These are phyloP conservation scores for Cryphonectria radicalis DNA, from an alignment of 2,329 filamentous ascomycete genomes.

Conservation along the genomic window DNA sequence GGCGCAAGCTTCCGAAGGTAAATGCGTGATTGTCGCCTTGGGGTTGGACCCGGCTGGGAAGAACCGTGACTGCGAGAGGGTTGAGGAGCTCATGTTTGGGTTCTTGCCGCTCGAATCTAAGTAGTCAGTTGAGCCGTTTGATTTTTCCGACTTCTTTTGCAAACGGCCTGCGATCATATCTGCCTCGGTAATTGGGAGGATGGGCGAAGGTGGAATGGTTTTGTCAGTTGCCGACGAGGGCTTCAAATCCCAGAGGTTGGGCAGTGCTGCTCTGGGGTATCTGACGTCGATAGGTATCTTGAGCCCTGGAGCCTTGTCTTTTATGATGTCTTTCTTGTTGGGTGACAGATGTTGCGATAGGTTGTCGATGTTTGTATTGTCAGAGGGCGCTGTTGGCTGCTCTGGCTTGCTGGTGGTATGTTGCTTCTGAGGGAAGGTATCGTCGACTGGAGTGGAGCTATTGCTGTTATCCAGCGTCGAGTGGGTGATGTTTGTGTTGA, in stretches of 20 bases:
- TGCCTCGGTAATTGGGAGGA: not conserved
- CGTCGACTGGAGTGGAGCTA: not conserved
- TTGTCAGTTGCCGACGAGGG: not conserved
- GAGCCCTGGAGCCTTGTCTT: not conserved
- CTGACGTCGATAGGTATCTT: too few relatives aligned
- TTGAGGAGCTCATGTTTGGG: not conserved
- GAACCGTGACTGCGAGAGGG: slow-evolving; percentile 6
- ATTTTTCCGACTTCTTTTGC: not conserved
- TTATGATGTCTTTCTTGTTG: not conserved
- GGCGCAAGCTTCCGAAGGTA: too few relatives aligned
- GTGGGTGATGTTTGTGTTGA: not conserved
- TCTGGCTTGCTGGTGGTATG: not conserved
- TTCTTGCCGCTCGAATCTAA: not conserved
- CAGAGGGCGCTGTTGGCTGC: not conserved
- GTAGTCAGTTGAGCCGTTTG: not conserved
- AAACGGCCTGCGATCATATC: not conserved
- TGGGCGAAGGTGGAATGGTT: not conserved
- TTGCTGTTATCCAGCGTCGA: not conserved
- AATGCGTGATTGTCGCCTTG: not conserved
- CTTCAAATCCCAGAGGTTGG: not conserved
- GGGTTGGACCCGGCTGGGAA: not conserved
- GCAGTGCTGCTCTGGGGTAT: not conserved
- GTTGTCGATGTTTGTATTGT: not conserved
- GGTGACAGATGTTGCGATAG: too few relatives aligned
- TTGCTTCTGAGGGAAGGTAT: not conserved